Conservation (phyloP, 1,284 basidiomycete genomes). For the Pseudozyma hubeiensis region DNA sequence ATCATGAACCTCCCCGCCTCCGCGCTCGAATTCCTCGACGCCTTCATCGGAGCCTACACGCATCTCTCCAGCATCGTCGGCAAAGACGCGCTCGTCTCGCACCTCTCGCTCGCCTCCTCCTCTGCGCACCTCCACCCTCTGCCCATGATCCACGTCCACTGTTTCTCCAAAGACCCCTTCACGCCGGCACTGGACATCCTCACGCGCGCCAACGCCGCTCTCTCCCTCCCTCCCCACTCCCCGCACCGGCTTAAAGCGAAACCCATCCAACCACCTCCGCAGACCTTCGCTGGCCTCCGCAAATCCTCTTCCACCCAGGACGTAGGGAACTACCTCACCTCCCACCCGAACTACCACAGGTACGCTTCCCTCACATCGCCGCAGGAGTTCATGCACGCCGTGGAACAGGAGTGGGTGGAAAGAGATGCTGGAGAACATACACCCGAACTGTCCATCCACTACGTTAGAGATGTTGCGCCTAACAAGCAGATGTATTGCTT, state of each 20-base stretch:
- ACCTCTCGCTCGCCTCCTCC: conserved; percentile 15
- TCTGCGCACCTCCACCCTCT: conserved; percentile 69
- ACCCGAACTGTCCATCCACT: conserved; percentile 73
- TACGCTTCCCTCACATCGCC: conserved; percentile 4
- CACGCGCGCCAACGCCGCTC: conserved; percentile 50
- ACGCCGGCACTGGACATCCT: conserved; percentile 57
- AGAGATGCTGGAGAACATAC: conserved; percentile 11
- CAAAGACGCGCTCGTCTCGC: conserved; percentile 62
- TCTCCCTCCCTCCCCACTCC: conserved; percentile 25
- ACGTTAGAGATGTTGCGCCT: conserved; percentile 92
- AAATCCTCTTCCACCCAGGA: conserved; percentile 9
- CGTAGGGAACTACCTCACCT: conserved; percentile 17
- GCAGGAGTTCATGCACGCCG: conserved; percentile 4
- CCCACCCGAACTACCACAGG: conserved; percentile 19
- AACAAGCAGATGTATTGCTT: conserved; percentile 99
- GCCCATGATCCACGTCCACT: conserved; percentile 94
- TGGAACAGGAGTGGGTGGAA: conserved; percentile 3
- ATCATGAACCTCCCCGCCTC: conserved; percentile 97
- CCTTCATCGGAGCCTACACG: conserved; percentile 80
- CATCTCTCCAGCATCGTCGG: conserved; percentile 69
- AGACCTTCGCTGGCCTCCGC: conserved; percentile 32
- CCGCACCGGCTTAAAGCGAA: conserved; percentile 4
- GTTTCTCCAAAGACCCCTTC: conserved; percentile 83
- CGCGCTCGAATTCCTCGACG: conserved; percentile 89
- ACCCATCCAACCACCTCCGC: conserved; percentile 33